Evolutionary conservation across 495 filamentous ascomycete genomes (phyloP).

Genomic region (Penicillium coprophilum): DNA sequence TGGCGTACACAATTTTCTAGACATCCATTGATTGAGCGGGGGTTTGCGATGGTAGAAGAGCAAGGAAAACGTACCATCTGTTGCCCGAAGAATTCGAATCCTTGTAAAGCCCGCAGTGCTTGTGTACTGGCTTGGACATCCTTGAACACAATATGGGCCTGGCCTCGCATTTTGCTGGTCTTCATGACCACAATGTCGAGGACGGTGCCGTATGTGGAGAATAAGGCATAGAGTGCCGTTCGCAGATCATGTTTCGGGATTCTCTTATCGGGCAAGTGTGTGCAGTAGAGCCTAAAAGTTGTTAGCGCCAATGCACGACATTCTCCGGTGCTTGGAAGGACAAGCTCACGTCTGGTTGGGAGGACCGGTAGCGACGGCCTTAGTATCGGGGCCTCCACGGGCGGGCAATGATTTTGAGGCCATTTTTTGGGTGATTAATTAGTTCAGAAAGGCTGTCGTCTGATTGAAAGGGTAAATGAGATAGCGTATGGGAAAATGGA

Average conservation of each 20-base stretch:
- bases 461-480: neutral
- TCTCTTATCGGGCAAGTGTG: conserved; percentile 76
- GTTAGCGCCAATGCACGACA: conserved; percentile 26
- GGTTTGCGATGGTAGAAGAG: neutral
- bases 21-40: conserved; percentile 7
- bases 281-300: conserved; percentile 72
- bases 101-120: conserved; percentile 83
- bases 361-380: conserved; percentile 35
- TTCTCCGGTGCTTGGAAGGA: conserved; percentile 14
- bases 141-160: conserved; percentile 88
- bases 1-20: conserved; percentile 86
- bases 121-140: conserved; percentile 85
- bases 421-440: conserved; percentile 29
- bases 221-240: conserved; percentile 84
- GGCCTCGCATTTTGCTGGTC: conserved; percentile 87
- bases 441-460: neutral
- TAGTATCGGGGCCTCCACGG: conserved; percentile 39
- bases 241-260: conserved; percentile 80
- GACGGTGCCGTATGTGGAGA: conserved; percentile 89
- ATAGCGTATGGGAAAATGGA: conserved; percentile 6
- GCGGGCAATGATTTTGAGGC: conserved; percentile 38
- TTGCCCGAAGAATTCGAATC: conserved; percentile 82
- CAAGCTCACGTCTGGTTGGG: conserved; percentile 72
- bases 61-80: conserved; percentile 65
- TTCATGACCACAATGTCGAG: conserved; percentile 91